Base-by-base conservation (phyloP, 805 yeast species). In the Jamesozyma lodderae region DNA sequence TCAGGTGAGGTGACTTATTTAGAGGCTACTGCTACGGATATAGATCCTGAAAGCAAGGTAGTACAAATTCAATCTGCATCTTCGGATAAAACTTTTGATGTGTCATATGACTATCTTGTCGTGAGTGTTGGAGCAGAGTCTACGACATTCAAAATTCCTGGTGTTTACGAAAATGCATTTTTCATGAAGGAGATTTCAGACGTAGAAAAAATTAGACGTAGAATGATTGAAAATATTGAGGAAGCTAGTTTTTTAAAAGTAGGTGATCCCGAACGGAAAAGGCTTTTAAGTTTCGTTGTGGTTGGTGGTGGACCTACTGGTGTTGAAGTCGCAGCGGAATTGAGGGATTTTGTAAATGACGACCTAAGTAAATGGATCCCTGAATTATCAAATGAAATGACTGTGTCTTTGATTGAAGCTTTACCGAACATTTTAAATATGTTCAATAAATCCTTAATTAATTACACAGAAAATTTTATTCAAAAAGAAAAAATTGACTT, bases 241-340 rank as follows among this genome's bases (percentile, higher is more conserved):
- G 82, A 85, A 45, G 95, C 96, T 31, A 75, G 83, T 51, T 70
- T 81, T 47, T 73, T 88, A 51, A 84, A 92, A 41, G 72, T 72
- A 49, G 62, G 64, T 25, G 84, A 77, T 49, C 78, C 79, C 13
- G 94, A 83, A 60, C 77, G 96, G 64, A 75, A 78, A 65, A 77
- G 94, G 61, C 72, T 90, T 52, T 73, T 88, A 59, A 81, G 80
- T 46, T 79, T 87, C 52, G 88, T 90, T 45, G 94, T 90, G 45
- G 94, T 92, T 50, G 97, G 97, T 54, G 97, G 96, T 63, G 97
- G 97, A 46, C 96, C 97, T 59, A 88, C 97, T 29, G 97, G 97
- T 69, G 96, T 88, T 46, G 96, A 88, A 67, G 83, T 87, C 53
- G 96, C 97, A 48, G 97, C 95, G 55, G 97, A 90, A 65, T 69